Base-by-base conservation (phyloP, 192 early-diverging fungal genomes). In the Funneliformis geosporum region DNA sequence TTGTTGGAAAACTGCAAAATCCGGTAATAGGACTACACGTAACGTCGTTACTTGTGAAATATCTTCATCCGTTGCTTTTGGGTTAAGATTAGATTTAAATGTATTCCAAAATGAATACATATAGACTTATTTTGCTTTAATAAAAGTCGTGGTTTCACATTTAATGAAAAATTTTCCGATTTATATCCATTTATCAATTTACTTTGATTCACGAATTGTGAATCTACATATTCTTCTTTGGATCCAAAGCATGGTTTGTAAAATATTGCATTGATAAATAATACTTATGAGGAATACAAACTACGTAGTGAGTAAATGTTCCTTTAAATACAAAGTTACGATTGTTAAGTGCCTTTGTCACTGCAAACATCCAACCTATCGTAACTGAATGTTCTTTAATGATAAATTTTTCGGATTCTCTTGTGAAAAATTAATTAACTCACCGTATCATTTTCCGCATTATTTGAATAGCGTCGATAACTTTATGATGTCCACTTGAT, bases 281-380 rank as follows among this genome's bases (percentile, higher is more conserved):
- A 25, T 25, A 25, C 60, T 62, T n/a, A n/a, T n/a, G n/a, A n/a
- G n/a, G n/a, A n/a, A n/a, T n/a, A n/a, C n/a, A n/a, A n/a, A n/a
- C n/a, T n/a, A n/a, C n/a, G n/a, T n/a, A n/a, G n/a, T n/a, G n/a
- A n/a, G n/a, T n/a, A n/a, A n/a, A n/a, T n/a, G n/a, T n/a, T n/a
- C n/a, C n/a, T 55, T 55, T 12, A 64, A 10, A 1, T 7, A 64
- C 61, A 21, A 25, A 64, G 16, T 25, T 64, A 6, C 10, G 10
- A 9, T 64, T 64, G 5, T 8, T 27, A 10, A 64, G 11, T 16
- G 18, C 61, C 8, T 64, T n/a, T 8, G 8, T 27, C 10, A 64
- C 61, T 3, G 61, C 25, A 64, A 64, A 64, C 61, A 64, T 64
- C 61, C 61, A 64, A n/a, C 61, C 59, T 60, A 60, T 43, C 42